Evolutionary conservation across 1,284 basidiomycete species (phyloP).

Genomic region (Macrocybe sp.): DNA sequence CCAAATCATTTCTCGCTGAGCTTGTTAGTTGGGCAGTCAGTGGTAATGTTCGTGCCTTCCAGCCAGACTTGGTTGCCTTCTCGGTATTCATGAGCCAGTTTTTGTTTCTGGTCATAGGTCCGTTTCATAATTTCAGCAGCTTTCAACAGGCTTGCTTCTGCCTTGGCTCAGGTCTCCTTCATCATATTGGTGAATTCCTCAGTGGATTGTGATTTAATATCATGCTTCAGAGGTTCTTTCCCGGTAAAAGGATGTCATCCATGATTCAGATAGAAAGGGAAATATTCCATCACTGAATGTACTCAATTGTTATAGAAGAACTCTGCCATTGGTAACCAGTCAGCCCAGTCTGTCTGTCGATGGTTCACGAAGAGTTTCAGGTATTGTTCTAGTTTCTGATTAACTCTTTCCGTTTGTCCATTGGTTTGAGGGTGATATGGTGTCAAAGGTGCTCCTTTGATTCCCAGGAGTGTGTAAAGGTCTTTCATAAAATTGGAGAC

Average conservation of each 20-base stretch:
- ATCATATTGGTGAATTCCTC: not conserved
- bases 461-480: conserved; percentile 17
- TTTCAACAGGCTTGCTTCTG: not conserved
- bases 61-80: not conserved
- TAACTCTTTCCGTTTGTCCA: conserved; percentile 27
- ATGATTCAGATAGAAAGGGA: conserved; percentile 3
- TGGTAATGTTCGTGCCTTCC: not conserved
- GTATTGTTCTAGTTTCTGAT: conserved; percentile 27
- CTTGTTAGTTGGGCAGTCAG: not conserved
- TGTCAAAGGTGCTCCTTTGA: conserved; percentile 19
- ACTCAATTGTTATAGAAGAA: conserved; percentile 10
- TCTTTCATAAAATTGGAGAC: conserved; percentile 16
- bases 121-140: not conserved
- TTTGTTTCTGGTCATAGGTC: not conserved
- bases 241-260: not conserved
- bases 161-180: not conserved
- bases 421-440: conserved; percentile 29
- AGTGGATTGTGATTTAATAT: not conserved
- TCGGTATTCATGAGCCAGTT: not conserved
- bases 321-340: conserved; percentile 8
- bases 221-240: not conserved
- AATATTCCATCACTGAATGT: conserved; percentile 4
- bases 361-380: conserved; percentile 18
- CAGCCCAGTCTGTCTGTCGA: conserved; percentile 13
- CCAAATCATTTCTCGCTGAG: not conserved